Base-by-base conservation (phyloP, 306 rosid genomes). In the Sicyos baderoa region DNA sequence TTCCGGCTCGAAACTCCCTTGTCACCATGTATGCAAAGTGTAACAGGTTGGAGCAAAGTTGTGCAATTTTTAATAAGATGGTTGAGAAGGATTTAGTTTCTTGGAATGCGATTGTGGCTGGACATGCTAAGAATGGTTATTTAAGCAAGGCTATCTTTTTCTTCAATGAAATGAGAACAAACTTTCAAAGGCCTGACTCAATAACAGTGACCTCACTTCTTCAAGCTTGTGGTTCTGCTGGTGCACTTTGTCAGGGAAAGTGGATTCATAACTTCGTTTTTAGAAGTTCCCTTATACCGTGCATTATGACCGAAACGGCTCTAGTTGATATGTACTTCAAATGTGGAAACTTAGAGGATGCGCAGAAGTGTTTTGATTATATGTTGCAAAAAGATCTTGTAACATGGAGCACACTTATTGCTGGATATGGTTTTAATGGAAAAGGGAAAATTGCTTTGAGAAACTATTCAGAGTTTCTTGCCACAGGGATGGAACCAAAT, bases 321-420 rank as follows among this genome's bases (percentile, higher is more conserved):
- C 76, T 72, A 72, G 29, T 72, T 59, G 76, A 72, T 49, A 72
- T 72, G 76, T 72, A 72, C 59, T 72, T 62, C 37, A 72, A 72
- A n/a, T 58, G 76, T 48, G 76, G 76, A 59, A 37, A 59, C 69
- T 27, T 58, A 48, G 56, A 48, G 27, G 58, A 0, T 59, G 76
- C 76, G 17, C 68, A 72, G 14, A 72, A 60, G 59, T 72, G 76
- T 49, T 72, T 72, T 6, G 68, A 59, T n/a, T 18, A 23, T 29
- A 72, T 72, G 75, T 47, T 10, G 29, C 66, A 55, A 21, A 42
- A 18, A 17, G 75, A 72, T 45, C 44, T 72, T 44, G 45, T 72
- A 23, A 42, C 75, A 56, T 72, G 75, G 75, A 49, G 75, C 44
- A 72, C 49, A 27, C 64, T 72, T 57, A 72, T 72, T 72, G 19